Evolutionary conservation across 805 yeast species (phyloP).

Genomic region (Nadsonia fulvescens): DNA sequence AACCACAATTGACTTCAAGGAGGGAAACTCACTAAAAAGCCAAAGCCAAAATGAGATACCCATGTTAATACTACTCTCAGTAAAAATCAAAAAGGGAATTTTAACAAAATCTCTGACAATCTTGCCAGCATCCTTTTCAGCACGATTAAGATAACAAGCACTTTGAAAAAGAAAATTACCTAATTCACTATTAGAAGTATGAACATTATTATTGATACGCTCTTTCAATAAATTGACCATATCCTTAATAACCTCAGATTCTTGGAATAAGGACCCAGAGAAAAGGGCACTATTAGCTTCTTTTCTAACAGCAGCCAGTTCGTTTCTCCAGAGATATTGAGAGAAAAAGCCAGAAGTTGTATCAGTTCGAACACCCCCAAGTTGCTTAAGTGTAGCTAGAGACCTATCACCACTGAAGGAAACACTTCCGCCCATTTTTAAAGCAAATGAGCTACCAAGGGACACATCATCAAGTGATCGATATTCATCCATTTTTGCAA

Average conservation of each 20-base stretch:
- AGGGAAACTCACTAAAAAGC: constrained; percentile 47
- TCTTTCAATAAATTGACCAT: constrained; percentile 12
- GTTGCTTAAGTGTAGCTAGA: constrained; percentile 26
- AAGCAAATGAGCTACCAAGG: constrained; percentile 77
- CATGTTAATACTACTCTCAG: constrained; percentile 36
- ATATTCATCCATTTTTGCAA: constrained; percentile 28
- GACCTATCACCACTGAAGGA: constrained; percentile 48
- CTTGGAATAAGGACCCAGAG: constrained; percentile 4
- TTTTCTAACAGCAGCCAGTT: too few relatives aligned
- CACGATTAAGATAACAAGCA: constrained; percentile 25
- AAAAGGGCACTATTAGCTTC: constrained; percentile 4
- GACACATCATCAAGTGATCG: constrained; percentile 30
- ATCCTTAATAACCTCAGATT: constrained; percentile 10
- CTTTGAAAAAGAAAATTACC: constrained; percentile 14
- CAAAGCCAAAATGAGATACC: constrained; percentile 72
- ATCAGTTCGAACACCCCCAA: constrained; percentile 22
- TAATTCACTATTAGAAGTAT: constrained; percentile 13
- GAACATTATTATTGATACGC: constrained; percentile 9
- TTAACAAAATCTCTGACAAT: constrained; percentile 15
- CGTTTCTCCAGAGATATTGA: constrained; percentile 56
- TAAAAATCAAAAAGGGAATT: constrained; percentile 55
- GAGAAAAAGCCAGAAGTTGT: constrained; percentile 59
- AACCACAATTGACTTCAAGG: constrained; percentile 38
- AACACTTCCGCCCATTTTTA: constrained; percentile 68
- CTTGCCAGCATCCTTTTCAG: constrained; percentile 5